Base-by-base conservation (phyloP, 1,284 basidiomycete genomes). In the Tetrapyrgos nigripes region DNA sequence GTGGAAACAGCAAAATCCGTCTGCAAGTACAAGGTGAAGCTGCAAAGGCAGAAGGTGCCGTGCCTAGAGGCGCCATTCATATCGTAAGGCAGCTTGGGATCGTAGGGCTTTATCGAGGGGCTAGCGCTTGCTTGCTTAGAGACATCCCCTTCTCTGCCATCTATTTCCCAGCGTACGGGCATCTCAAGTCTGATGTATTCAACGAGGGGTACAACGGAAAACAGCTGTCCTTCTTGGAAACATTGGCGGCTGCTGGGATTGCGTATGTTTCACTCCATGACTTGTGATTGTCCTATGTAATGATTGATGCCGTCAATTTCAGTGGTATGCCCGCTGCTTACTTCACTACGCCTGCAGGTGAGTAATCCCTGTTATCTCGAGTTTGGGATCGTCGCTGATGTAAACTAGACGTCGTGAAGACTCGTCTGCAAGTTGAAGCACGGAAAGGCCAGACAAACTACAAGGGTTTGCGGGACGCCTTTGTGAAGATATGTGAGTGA, bases 291-390 rank as follows among this genome's bases (percentile, higher is more conserved):
- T 57, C 60, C 62, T 46, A 63, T 31, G 43, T 24, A 17, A 55
- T 66, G 65, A 68, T 65, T 66, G 62, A 76, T 68, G 21, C 26
- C 31, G 28, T 21, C 14, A 57, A 55, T 65, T 65, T 58, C 66
- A 93, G 91, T 60, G 97, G 97, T 66, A 98, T 98, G 94, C 96
- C 97, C 50, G 96, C 94, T 46, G 93, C 92, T 28, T 94, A 94
- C 74, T 77, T 93, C 61, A 91, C 92, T 29, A 94, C 92, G 8
- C 92, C 92, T 28, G 91, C 91, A 66, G 91, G 91, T 92, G 65
- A 68, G 79, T 62, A 53, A 50, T 59, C 57, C 64, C 29, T 59
- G 46, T 33, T 55, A 40, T 50, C 31, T 57, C 61, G 17, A 29
- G 21, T 35, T 27, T 57, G 61, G 69, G 53, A 71, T 66, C 45